Percentiles rank a stretch among this genome's conserved stretches.
Conservation (phyloP, 208 protist species). For the Leptomonas seymouri region DNA sequence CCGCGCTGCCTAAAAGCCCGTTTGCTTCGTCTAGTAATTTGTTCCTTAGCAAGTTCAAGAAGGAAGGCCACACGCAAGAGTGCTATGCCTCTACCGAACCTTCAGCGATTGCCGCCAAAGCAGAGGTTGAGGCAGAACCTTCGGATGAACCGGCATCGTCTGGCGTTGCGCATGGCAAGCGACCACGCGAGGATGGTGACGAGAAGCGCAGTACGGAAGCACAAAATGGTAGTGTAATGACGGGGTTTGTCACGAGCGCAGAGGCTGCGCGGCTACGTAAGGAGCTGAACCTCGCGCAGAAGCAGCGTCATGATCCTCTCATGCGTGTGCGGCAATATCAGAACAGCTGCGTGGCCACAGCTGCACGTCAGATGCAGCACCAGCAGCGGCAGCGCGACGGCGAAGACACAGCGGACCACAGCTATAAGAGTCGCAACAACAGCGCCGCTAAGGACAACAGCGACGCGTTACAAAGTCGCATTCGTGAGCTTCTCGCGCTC, state of each 20-base stretch:
- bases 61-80: constrained; percentile 2
- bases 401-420: constrained; percentile 1
- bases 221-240: constrained; percentile 21
- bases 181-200: constrained; percentile 18
- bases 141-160: not conserved
- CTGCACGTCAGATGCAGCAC: constrained; percentile 46
- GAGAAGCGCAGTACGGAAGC: not conserved
- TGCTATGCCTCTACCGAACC: not conserved
- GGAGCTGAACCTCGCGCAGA: constrained; percentile 70
- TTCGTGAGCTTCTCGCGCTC: constrained; percentile 39
- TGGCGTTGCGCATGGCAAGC: constrained; percentile 9
- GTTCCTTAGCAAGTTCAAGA: constrained; percentile 46
- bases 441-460: constrained; percentile 7
- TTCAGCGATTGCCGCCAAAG: not conserved
- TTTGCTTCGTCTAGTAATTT: not conserved
- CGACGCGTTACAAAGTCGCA: constrained; percentile 41
- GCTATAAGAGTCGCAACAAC: not conserved
- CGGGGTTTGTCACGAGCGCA: constrained; percentile 59
- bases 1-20: not conserved
- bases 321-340: constrained; percentile 56
- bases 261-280: constrained; percentile 58
- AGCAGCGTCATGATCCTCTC: constrained; percentile 73
- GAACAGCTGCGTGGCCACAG: constrained; percentile 65
- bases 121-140: constrained; percentile 4
- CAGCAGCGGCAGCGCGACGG: constrained; percentile 19